Evolutionary conservation across 164 flowering plant genomes (phyloP).

Genomic region (Nymphaea thermarum): DNA sequence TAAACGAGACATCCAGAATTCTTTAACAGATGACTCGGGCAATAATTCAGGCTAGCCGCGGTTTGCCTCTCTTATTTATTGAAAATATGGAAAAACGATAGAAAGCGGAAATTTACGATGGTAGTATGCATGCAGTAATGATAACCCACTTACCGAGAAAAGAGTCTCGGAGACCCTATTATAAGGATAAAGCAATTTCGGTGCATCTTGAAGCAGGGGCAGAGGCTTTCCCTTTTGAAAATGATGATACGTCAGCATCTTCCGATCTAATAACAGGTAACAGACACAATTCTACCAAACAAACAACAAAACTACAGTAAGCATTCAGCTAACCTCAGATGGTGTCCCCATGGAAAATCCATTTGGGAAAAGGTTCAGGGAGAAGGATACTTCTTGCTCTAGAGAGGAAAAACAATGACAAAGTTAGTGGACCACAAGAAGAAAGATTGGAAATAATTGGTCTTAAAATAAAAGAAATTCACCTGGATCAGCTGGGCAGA

Average conservation of each 20-base stretch:
- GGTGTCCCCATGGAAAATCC: slow-evolving; percentile 78
- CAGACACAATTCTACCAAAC: not conserved
- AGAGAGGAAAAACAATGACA: slow-evolving; percentile 6
- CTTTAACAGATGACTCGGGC: too few species aligned
- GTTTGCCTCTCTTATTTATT: too few species aligned
- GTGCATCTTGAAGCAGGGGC: slow-evolving; percentile 34
- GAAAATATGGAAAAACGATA: too few species aligned
- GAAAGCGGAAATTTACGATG: too few species aligned
- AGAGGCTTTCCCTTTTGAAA: slow-evolving; percentile 48
- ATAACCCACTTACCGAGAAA: slow-evolving; percentile 46
- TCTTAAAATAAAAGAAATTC: not conserved
- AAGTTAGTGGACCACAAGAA: too few species aligned
- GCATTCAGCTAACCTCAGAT: slow-evolving; percentile 52
- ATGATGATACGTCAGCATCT: not conserved
- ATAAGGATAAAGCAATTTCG: slow-evolving; percentile 71
- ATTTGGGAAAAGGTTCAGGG: slow-evolving; percentile 69
- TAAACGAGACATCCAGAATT: too few species aligned
- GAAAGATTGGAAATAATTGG: too few species aligned
- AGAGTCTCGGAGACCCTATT: slow-evolving; percentile 77
- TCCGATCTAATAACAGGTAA: not conserved
- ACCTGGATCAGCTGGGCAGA: not conserved
- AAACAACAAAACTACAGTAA: not conserved
- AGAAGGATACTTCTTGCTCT: slow-evolving; percentile 79
- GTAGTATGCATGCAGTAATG: not conserved
- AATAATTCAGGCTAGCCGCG: too few species aligned